Base-by-base conservation (phyloP, 2,329 filamentous ascomycete genomes). In the Colletotrichum plurivorum region DNA sequence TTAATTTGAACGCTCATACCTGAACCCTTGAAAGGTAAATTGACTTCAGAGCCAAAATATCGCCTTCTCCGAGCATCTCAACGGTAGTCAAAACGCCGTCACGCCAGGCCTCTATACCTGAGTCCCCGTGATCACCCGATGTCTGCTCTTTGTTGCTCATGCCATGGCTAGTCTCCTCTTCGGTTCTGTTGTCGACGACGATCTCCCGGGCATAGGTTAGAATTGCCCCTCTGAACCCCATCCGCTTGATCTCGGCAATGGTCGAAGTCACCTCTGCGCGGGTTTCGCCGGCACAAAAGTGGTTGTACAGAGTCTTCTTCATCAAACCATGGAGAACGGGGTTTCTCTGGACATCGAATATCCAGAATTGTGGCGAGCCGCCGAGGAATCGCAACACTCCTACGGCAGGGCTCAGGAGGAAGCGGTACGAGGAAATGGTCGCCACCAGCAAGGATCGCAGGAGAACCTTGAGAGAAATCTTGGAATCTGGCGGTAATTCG, bases 281-380 rank as follows among this genome's bases (percentile, higher is more conserved):
- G 54, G 88, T 92, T 80, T 94, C 92, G 31, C 95, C 95, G 0
- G 93, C 94, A 79, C 95, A 97, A 80, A 97, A 98, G 76, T 97
- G 95, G 31, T 90, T 90, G 78, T 97, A 97, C 75, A 97, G 94
- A 0, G 94, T 96, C 76, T 90, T 88, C 78, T 94, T 94, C 60
- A 97, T 84, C 52, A 94, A 77, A 68, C 84, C 88, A 56, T 89
- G 87, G 13, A 97, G 85, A 1, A 95, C 53, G 0, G 89, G 89
- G 77, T 97, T 97, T 58, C 83, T 85, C 76, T 97, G 93, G 4
- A 94, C 90, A 78, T 91, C 91, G 65, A 96, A 57, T 4, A 27
- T 31, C 54, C 54, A 46, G 9, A 57, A 31, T 4, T 13, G 20
- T 15, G 36, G 54, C 8, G 54, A 45, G 20, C 45, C 5, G 39